Evolutionary conservation across 768 basidiomycete genomes (phyloP).

Genomic region (Calocera viscosa): DNA sequence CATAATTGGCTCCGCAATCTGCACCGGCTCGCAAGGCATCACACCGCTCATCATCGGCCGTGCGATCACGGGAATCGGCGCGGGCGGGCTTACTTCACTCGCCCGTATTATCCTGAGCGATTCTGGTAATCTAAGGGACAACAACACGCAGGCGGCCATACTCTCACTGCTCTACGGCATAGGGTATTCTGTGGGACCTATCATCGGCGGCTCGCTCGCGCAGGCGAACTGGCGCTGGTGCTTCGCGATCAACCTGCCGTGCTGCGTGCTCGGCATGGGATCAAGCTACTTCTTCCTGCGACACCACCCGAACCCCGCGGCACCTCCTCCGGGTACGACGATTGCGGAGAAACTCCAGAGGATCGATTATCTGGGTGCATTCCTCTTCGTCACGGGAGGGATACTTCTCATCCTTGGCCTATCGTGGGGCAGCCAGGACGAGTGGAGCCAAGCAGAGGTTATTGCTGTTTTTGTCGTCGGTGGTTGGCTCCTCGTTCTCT

Average conservation of each 20-base stretch:
- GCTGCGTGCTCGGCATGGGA: slow-evolving; percentile 27
- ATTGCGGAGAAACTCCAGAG: slow-evolving; percentile 24
- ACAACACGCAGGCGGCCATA: slow-evolving; percentile 33
- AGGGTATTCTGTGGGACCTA: slow-evolving; percentile 34
- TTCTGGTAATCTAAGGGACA: slow-evolving; percentile 32
- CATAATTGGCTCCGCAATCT: slow-evolving; percentile 35
- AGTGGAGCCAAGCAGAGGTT: slow-evolving; percentile 35
- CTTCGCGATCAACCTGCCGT: slow-evolving; percentile 43
- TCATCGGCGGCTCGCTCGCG: slow-evolving; percentile 35
- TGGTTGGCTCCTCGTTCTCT: slow-evolving; percentile 30
- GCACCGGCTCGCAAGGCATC: slow-evolving; percentile 39
- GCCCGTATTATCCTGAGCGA: slow-evolving; percentile 37
- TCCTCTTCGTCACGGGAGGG: slow-evolving; percentile 34
- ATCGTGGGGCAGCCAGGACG: slow-evolving; percentile 37
- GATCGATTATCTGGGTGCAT: slow-evolving; percentile 39
- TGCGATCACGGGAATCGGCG: slow-evolving; percentile 25
- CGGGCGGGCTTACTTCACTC: slow-evolving; percentile 20
- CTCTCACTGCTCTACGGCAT: slow-evolving; percentile 35
- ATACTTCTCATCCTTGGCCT: slow-evolving; percentile 40
- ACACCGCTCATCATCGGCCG: slow-evolving; percentile 36
- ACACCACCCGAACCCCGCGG: slow-evolving; percentile 2
- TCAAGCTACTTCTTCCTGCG: slow-evolving; percentile 35
- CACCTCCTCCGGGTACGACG: slow-evolving; percentile 11
- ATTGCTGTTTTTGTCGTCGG: slow-evolving; percentile 40
- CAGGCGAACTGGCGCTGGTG: slow-evolving; percentile 39